Conservation (phyloP, 2,329 filamentous ascomycete species). For the Rosellinia necatrix region DNA sequence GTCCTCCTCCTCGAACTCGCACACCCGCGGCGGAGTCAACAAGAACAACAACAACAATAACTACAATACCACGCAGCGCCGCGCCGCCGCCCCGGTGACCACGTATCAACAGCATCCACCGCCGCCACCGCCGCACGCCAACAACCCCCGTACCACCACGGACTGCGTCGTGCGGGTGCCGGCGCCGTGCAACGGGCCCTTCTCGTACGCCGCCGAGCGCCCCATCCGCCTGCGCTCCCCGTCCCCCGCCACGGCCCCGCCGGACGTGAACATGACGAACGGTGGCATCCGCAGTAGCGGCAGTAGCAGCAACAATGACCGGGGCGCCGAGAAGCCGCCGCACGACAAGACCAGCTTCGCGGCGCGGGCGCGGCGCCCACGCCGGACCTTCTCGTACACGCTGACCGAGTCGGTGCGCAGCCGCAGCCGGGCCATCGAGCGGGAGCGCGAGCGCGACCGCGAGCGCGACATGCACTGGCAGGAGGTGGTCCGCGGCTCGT, state of each 20-base stretch:
- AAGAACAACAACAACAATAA: constrained; percentile 11
- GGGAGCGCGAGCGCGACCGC: neutral
- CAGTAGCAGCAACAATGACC: neutral
- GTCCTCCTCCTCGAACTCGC: constrained; percentile 36
- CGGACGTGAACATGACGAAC: neutral
- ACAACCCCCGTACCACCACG: neutral
- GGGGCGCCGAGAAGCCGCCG: neutral
- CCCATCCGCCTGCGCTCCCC: constrained; percentile 24
- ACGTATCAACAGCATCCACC: no score
- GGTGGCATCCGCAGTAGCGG: no score
- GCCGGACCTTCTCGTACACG: constrained; percentile 25
- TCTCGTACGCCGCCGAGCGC: constrained; percentile 18
- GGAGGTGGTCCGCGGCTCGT: constrained; percentile 5
- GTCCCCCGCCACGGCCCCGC: neutral
- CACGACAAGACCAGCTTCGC: neutral
- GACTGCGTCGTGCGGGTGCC: constrained; percentile 30
- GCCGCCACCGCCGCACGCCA: neutral
- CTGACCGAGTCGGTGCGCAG: constrained; percentile 15
- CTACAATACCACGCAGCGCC: no score
- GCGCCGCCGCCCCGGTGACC: no score
- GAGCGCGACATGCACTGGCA: neutral
- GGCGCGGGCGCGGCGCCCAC: neutral
- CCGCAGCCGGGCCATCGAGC: constrained; percentile 2
- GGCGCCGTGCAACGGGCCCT: constrained; percentile 24
- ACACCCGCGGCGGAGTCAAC: neutral